Evolutionary conservation across 331 rosid genomes (phyloP).

Genomic region (Cydonia oblonga): DNA sequence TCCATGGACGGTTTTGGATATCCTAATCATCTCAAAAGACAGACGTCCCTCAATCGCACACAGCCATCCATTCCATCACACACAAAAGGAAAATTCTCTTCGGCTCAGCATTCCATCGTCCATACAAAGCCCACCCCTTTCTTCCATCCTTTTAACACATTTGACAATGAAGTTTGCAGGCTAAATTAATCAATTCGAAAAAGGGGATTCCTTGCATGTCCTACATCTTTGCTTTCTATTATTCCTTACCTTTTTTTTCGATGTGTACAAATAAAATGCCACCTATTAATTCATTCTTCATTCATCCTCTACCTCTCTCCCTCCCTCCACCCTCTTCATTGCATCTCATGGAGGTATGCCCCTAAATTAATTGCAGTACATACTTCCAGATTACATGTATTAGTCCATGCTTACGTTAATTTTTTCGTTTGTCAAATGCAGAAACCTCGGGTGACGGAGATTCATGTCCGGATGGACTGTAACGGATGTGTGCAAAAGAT

Average conservation of each 20-base stretch:
- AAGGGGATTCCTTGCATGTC: constrained; percentile 53
- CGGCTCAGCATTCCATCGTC: constrained; percentile 14
- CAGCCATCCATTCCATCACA: constrained; percentile 1
- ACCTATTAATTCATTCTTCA: constrained; percentile 24
- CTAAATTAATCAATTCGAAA: not conserved
- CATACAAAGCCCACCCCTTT: not conserved
- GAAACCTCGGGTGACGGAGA: constrained; percentile 60
- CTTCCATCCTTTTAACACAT: constrained; percentile 1
- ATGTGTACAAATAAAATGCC: constrained; percentile 25
- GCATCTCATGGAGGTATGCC: constrained; percentile 52
- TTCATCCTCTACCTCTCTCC: not conserved
- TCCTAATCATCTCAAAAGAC: constrained; percentile 11
- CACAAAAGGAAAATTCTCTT: constrained; percentile 27
- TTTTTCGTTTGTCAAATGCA: constrained; percentile 26
- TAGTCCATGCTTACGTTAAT: not conserved
- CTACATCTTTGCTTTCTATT: constrained; percentile 50
- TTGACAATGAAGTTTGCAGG: constrained; percentile 19
- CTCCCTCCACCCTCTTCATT: not conserved
- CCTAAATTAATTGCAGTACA: not conserved
- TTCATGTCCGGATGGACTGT: constrained; percentile 87
- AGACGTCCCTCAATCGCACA: constrained; percentile 9
- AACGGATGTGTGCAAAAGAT: constrained; percentile 93
- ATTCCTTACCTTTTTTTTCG: constrained; percentile 34
- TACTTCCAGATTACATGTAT: not conserved
- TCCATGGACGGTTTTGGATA: constrained; percentile 30